phyloP scores from a whole-genome alignment of 2,329 filamentous ascomycete species.

The Moelleriella libera region DNA sequence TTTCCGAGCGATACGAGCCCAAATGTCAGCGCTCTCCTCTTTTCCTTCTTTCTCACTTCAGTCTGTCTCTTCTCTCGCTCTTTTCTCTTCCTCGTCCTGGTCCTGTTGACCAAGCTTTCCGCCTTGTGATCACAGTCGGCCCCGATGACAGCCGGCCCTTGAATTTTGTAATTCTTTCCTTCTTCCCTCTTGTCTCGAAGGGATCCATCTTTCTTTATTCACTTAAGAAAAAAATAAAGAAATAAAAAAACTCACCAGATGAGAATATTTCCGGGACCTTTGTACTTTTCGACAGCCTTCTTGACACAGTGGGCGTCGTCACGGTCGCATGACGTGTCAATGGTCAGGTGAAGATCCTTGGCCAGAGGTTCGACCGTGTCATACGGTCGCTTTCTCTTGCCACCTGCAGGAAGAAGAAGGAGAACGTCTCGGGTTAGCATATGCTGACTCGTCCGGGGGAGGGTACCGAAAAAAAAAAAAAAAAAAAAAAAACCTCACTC shows the following conservation, averaged over 20 bases:
- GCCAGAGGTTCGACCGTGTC: conserved; percentile 44
- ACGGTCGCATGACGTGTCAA: conserved; percentile 41
- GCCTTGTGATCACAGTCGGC: no score
- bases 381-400: conserved; percentile 35
- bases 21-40: background rate
- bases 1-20: background rate
- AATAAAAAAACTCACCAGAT: conserved; percentile 37
- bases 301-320: conserved; percentile 40
- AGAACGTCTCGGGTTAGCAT: no score
- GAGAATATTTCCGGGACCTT: conserved; percentile 39
- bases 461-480: background rate
- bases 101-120: no score
- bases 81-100: background rate
- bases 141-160: no score
- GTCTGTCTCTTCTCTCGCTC: background rate
- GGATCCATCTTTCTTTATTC: background rate
- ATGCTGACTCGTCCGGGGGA: no score
- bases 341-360: conserved; percentile 35
- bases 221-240: no score
- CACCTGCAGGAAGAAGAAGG: conserved; percentile 20
- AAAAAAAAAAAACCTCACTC: no score
- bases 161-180: no score
- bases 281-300: conserved; percentile 30
- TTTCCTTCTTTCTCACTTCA: background rate
- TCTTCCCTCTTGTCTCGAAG: background rate